These are phyloP conservation scores for Pseudogymnoascus sp. DNA, from an alignment of 2,329 filamentous ascomycete genomes.

Conservation along the genomic window DNA sequence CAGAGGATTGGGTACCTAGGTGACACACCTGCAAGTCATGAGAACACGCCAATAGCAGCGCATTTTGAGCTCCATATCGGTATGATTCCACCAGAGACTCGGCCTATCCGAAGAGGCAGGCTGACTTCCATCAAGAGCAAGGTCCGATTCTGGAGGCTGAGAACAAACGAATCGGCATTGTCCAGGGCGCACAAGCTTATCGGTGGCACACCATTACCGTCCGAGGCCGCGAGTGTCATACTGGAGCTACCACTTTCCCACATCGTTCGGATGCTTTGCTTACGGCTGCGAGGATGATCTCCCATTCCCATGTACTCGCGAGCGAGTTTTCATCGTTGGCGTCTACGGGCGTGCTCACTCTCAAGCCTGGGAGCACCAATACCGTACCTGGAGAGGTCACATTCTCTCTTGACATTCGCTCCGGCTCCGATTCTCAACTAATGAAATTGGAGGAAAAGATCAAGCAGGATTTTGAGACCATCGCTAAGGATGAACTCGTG, in stretches of 20 bases:
- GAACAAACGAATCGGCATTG: conserved; percentile 57
- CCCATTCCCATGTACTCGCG: conserved; percentile 56
- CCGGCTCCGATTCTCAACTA: conserved; percentile 47
- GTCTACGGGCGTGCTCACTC: conserved; percentile 60
- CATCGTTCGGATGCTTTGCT: conserved; percentile 61
- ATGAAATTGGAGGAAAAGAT: conserved; percentile 49
- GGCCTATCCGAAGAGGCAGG: background rate
- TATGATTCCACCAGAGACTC: background rate
- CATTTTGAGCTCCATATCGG: conserved; percentile 79
- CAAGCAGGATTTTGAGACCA: conserved; percentile 47
- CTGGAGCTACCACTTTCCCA: conserved; percentile 62
- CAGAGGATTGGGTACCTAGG: conserved; percentile 66
- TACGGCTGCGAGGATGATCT: conserved; percentile 58
- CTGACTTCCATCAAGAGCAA: conserved; percentile 42
- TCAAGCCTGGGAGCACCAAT: conserved; percentile 62
- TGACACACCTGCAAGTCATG: conserved; percentile 44
- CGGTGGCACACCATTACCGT: conserved; percentile 64
- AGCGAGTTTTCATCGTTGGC: conserved; percentile 52
- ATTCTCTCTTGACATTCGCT: conserved; percentile 61
- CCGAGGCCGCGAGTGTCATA: conserved; percentile 60
- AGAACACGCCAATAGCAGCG: conserved; percentile 57
- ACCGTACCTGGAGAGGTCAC: conserved; percentile 61
- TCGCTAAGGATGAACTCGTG: conserved; percentile 50
- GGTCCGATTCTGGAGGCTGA: conserved; percentile 63
- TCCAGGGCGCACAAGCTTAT: conserved; percentile 66